These are phyloP conservation scores for Psidium guajava DNA, from an alignment of 345 rosid species.

Conservation along the genomic window DNA sequence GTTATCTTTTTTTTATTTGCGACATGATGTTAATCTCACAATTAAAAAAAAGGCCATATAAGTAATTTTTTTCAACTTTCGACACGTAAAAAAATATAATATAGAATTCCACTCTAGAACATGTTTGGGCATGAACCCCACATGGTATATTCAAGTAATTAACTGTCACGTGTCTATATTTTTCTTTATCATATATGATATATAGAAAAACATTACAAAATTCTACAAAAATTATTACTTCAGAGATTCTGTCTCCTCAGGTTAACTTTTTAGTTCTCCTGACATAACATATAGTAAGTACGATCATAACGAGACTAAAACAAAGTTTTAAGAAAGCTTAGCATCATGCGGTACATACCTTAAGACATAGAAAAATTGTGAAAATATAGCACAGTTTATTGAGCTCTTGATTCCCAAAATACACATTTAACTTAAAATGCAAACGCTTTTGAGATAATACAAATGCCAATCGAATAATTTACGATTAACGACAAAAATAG, in stretches of 20 bases:
- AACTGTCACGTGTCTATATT: neutral
- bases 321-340: too few relatives aligned
- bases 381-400: too few relatives aligned
- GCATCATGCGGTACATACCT: neutral
- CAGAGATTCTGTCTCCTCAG: neutral
- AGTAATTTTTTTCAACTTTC: too few relatives aligned
- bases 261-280: neutral
- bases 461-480: neutral
- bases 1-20: too few relatives aligned
- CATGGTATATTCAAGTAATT: accelerated
- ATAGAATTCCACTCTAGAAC: neutral
- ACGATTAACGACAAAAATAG: neutral
- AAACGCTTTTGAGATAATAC: neutral
- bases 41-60: too few relatives aligned
- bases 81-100: too few relatives aligned
- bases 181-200: neutral
- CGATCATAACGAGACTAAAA: neutral
- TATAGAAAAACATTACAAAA: accelerated
- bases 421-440: neutral
- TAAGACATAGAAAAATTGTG: neutral
- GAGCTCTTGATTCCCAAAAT: neutral
- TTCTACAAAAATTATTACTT: neutral
- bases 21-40: too few relatives aligned
- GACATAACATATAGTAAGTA: too few relatives aligned
- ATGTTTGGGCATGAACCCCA: accelerated